Base-by-base conservation (phyloP, 441 rosid genomes). In the Gossypium davidsonii region DNA sequence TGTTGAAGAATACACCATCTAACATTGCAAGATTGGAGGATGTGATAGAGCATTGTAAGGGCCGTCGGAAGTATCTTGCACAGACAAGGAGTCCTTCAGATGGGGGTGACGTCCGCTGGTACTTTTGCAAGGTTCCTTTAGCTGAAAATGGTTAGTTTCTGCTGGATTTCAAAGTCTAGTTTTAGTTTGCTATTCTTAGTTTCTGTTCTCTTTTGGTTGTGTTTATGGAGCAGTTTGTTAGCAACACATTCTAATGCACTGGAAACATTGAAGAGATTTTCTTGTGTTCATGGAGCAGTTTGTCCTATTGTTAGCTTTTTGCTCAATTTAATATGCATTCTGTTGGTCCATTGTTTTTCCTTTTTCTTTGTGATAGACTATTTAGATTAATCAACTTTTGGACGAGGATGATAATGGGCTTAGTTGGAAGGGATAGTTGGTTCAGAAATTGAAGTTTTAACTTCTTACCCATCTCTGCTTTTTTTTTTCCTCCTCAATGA, bases 51-150 rank as follows among this genome's bases (percentile, higher is more conserved):
- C 88, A 88, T 48, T 86, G 87, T 62, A 60, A 73, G 58, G 99
- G 89, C 9, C 84, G 98, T 25, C 94, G 78, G 79, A 95, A 95
- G 88, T 95, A 93, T 81, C 85, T 86, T 52, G 91, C 98, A 4
- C 94, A 85, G 67, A 95, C 99, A 3, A 48, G 72, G 70, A 95
- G 99, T 83, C 90, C 97, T 0, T 95, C 97, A 0, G 99, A 93
- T 72, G 98, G 98, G 1, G 83, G 89, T 65, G 96, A 95, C 76
- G 97, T 90, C 59, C 87, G 98, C 8, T 95, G 99, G 97, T 95
- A 91, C 79, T 93, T 89, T 56, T 91, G 90, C 73, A 87, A 91
- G 82, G 87, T 87, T 63, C 97, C 98, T 78, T 81, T 95, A 77
- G 86, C 89, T 67, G 89, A 79, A 21, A 80, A 86, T 42, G 98